Evolutionary conservation across 2,329 filamentous ascomycete species (phyloP).

Genomic region (Alternaria consortialis): DNA sequence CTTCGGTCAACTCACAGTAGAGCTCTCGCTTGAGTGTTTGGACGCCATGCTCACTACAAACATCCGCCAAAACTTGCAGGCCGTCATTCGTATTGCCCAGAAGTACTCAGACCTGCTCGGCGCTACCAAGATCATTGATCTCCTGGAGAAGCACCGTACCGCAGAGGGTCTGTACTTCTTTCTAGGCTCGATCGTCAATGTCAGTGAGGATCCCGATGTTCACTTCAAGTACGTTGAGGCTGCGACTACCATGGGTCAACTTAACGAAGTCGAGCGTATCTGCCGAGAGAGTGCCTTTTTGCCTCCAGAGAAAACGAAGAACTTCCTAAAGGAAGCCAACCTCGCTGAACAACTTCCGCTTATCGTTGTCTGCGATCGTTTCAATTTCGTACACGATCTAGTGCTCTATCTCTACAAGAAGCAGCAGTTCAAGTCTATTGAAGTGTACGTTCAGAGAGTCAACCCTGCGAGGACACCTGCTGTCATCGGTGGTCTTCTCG

Average conservation of each 20-base stretch:
- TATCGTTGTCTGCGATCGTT: conserved; percentile 99
- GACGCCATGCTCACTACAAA: conserved; percentile 97
- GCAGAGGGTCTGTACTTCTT: conserved; percentile 98
- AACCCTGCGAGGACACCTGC: conserved; percentile 91
- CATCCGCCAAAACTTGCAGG: conserved; percentile 95
- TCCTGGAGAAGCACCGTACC: conserved; percentile 98
- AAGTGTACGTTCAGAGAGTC: conserved; percentile 96
- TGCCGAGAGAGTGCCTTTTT: conserved; percentile 80
- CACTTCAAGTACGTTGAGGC: conserved; percentile 99
- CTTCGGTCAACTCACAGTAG: conserved; percentile 93
- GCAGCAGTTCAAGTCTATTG: conserved; percentile 98
- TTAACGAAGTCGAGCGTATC: conserved; percentile 96
- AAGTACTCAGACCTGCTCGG: conserved; percentile 98
- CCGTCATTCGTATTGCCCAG: conserved; percentile 93
- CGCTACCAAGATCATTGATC: conserved; percentile 84
- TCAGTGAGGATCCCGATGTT: conserved; percentile 93
- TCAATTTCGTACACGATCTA: conserved; percentile 97
- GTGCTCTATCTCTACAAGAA: conserved; percentile 98
- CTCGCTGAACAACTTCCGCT: conserved; percentile 91
- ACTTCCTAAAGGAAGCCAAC: conserved; percentile 97
- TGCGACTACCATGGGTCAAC: conserved; percentile 89
- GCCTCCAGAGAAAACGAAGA: conserved; percentile 96
- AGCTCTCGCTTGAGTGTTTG: conserved; percentile 91
- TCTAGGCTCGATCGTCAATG: conserved; percentile 95
- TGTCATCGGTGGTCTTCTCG: conserved; percentile 90